Evolutionary conservation across 768 basidiomycete genomes (phyloP).

Genomic region (Leccinum sublutescens): DNA sequence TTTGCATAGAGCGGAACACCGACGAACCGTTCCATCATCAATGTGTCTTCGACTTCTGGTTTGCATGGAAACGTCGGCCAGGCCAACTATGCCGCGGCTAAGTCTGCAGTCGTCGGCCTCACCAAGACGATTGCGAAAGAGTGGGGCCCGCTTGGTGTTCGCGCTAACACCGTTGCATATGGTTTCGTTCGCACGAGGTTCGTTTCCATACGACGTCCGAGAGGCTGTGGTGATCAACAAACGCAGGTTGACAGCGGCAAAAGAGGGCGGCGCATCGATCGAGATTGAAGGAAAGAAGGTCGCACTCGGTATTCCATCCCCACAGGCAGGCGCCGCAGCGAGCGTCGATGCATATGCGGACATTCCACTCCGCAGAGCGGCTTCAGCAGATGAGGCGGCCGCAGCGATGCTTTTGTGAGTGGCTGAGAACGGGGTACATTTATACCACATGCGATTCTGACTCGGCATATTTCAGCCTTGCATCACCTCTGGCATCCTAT

Average conservation of each 20-base stretch:
- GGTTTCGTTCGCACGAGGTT: slow-evolving; percentile 77
- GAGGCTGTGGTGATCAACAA: slow-evolving; percentile 4
- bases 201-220: not conserved
- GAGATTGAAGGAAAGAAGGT: slow-evolving; percentile 84
- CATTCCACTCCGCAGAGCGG: slow-evolving; percentile 70
- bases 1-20: slow-evolving; percentile 46
- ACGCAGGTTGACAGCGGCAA: slow-evolving; percentile 68
- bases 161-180: slow-evolving; percentile 79
- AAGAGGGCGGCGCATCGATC: slow-evolving; percentile 73
- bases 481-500: slow-evolving; percentile 75
- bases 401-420: slow-evolving; percentile 74
- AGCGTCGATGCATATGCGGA: slow-evolving; percentile 42
- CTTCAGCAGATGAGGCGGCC: slow-evolving; percentile 74
- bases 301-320: slow-evolving; percentile 73
- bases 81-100: slow-evolving; percentile 78
- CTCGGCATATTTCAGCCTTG: slow-evolving; percentile 47
- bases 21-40: slow-evolving; percentile 74
- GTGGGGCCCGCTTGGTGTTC: slow-evolving; percentile 81
- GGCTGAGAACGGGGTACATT: not conserved
- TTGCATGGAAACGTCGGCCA: slow-evolving; percentile 88
- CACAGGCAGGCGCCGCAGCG: slow-evolving; percentile 38
- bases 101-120: slow-evolving; percentile 73
- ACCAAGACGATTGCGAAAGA: slow-evolving; percentile 88
- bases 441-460: slow-evolving; percentile 5
- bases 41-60: slow-evolving; percentile 80